These are phyloP conservation scores for Neurospora discreta DNA, from an alignment of 495 filamentous ascomycete genomes.

Conservation along the genomic window DNA sequence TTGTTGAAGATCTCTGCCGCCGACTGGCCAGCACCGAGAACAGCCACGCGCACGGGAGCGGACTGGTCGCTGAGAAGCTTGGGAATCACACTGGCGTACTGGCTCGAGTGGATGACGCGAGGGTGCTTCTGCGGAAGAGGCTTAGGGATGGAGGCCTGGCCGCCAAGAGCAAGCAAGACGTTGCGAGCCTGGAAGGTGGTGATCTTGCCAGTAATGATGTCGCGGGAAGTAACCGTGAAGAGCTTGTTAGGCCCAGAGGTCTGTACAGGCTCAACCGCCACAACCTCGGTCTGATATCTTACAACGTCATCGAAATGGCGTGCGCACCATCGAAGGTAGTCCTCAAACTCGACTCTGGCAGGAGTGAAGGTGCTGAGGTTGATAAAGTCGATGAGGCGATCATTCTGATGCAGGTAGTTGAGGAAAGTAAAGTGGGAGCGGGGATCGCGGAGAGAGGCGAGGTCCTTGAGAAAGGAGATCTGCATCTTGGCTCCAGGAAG, in stretches of 20 bases:
- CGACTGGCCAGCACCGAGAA: constrained; percentile 83
- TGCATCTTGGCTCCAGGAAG: constrained; percentile 92
- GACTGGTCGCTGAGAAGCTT: constrained; percentile 46
- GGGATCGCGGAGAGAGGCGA: constrained; percentile 80
- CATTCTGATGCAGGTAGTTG: constrained; percentile 76
- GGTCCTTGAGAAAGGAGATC: constrained; percentile 94
- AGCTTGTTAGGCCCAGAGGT: constrained; percentile 35
- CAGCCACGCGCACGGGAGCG: constrained; percentile 58
- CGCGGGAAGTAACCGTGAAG: constrained; percentile 34
- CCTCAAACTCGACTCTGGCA: constrained; percentile 79
- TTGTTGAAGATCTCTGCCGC: constrained; percentile 94
- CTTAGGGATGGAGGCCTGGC: constrained; percentile 64
- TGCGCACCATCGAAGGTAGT: constrained; percentile 92
- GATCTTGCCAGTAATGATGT: constrained; percentile 23
- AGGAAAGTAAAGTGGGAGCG: constrained; percentile 89
- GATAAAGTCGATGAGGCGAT: constrained; percentile 73
- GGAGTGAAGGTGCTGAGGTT: constrained; percentile 87
- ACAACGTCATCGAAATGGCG: constrained; percentile 69
- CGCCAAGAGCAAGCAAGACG: constrained; percentile 80
- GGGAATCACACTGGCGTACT: constrained; percentile 57
- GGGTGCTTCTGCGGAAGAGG: constrained; percentile 48
- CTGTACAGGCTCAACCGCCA: constrained; percentile 44
- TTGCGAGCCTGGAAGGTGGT: constrained; percentile 47
- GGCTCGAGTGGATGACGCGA: constrained; percentile 79
- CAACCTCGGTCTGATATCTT: constrained; percentile 64